Evolutionary conservation across 345 rosid species (phyloP).

Genomic region (Reutealis trisperma): DNA sequence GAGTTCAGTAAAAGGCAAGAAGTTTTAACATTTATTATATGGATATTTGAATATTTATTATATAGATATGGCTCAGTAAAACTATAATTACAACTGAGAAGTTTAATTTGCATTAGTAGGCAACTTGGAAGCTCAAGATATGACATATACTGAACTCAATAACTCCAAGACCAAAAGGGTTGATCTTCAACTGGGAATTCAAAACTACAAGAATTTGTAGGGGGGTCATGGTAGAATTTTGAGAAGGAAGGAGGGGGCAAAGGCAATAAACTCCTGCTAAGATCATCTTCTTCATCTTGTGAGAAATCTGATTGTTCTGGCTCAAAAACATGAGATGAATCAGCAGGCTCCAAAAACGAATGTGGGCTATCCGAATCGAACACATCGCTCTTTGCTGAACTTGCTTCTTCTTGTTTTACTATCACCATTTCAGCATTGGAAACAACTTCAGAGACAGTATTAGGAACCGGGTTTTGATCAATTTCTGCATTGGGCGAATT

Average conservation of each 20-base stretch:
- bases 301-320: conserved; percentile 48
- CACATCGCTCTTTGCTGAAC: conserved; percentile 52
- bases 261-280: conserved; percentile 33
- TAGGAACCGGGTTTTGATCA: conserved; percentile 25
- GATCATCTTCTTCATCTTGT: conserved; percentile 47
- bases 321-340: conserved; percentile 42
- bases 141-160: background rate
- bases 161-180: conserved; percentile 53
- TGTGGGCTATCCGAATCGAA: conserved; percentile 49
- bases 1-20: too few species aligned
- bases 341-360: conserved; percentile 42
- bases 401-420: conserved; percentile 46
- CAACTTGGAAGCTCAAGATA: background rate
- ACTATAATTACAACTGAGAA: background rate
- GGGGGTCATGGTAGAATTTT: conserved; percentile 33
- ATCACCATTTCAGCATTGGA: conserved; percentile 21
- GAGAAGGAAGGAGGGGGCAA: conserved; percentile 31
- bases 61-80: too few species aligned
- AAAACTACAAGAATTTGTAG: conserved; percentile 39
- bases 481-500: conserved; percentile 20
- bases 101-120: background rate
- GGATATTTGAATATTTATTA: too few species aligned
- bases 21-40: too few species aligned
- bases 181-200: conserved; percentile 53
- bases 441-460: conserved; percentile 26